A percentile compares a stretch with the other conserved stretches of the same genome.
phyloP scores from a whole-genome alignment of 768 basidiomycete genomes.

The Candolleomyces aberdarensis region DNA sequence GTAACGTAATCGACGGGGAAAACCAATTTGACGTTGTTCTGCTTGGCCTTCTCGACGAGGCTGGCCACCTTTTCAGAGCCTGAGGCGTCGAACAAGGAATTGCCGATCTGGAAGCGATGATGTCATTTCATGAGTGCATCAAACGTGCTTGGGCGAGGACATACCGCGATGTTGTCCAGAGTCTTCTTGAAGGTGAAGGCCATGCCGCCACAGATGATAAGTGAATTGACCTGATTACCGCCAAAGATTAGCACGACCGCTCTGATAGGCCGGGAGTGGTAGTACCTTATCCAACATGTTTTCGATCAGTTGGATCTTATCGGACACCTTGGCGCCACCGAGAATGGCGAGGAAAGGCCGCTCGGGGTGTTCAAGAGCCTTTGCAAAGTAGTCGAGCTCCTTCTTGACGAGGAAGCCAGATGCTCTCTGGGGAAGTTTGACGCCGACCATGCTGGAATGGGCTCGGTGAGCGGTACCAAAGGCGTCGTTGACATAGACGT shows the following conservation, averaged over 20 bases:
- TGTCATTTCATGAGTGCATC: constrained; percentile 14
- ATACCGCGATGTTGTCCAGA: constrained; percentile 70
- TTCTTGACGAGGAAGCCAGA: constrained; percentile 98
- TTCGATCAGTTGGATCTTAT: constrained; percentile 98
- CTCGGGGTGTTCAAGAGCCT: constrained; percentile 92
- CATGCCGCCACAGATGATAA: constrained; percentile 99
- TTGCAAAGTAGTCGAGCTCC: constrained; percentile 98
- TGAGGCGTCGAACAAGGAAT: constrained; percentile 88
- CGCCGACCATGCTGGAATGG: constrained; percentile 98
- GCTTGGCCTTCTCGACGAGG: constrained; percentile 89
- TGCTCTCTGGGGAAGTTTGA: constrained; percentile 88
- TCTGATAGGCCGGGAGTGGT: neutral
- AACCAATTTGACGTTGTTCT: constrained; percentile 88
- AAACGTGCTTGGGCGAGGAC: constrained; percentile 16
- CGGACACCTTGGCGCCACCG: constrained; percentile 97
- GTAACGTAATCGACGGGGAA: constrained; percentile 95
- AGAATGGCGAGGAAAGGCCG: constrained; percentile 97
- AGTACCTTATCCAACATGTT: constrained; percentile 95
- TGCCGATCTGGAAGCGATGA: constrained; percentile 61
- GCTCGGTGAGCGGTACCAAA: constrained; percentile 99
- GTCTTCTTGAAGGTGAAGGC: constrained; percentile 99
- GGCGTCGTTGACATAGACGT: constrained; percentile 97
- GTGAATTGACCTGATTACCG: constrained; percentile 71
- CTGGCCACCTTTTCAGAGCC: constrained; percentile 82
- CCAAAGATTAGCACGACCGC: neutral